phyloP scores from a whole-genome alignment of 768 basidiomycete genomes.

The Epithele typhae region DNA sequence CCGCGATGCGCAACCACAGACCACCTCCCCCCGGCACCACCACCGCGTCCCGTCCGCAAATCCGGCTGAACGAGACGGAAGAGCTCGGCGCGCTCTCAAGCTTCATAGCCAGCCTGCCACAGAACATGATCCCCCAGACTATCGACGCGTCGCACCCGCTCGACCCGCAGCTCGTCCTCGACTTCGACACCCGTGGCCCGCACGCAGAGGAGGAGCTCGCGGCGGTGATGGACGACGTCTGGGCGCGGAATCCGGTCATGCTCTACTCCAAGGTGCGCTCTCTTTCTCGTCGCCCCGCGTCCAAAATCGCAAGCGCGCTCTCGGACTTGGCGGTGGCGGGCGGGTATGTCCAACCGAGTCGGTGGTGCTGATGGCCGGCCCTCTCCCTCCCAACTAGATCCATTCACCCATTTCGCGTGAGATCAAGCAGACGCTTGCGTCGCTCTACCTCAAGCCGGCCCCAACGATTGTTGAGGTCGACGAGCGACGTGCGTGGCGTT shows the following conservation, averaged over 20 bases:
- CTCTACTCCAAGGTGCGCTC: slow-evolving; percentile 62
- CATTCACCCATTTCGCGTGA: slow-evolving; percentile 67
- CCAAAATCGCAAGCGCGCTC: background rate
- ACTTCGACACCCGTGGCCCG: slow-evolving; percentile 72
- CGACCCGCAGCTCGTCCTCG: slow-evolving; percentile 78
- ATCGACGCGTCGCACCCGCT: slow-evolving; percentile 63
- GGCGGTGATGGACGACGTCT: slow-evolving; percentile 58
- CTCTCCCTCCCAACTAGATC: slow-evolving; percentile 37
- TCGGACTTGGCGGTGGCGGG: too few species aligned
- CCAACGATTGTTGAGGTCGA: slow-evolving; percentile 73
- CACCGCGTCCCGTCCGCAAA: slow-evolving; percentile 27
- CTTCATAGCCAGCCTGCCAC: slow-evolving; percentile 68
- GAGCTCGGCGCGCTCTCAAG: slow-evolving; percentile 74
- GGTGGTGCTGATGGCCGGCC: too few species aligned
- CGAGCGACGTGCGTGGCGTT: slow-evolving; percentile 40
- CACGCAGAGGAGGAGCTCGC: slow-evolving; percentile 58
- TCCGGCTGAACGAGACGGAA: slow-evolving; percentile 47
- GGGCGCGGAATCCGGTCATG: slow-evolving; percentile 71
- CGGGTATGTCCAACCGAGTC: background rate
- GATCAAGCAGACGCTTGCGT: slow-evolving; percentile 52
- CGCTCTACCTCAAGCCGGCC: slow-evolving; percentile 53
- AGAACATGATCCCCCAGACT: slow-evolving; percentile 66
- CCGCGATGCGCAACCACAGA: slow-evolving; percentile 16
- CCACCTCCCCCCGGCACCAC: slow-evolving; percentile 3
- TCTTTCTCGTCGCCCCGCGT: too few species aligned